Evolutionary conservation across 768 basidiomycete genomes (phyloP), one percentile per base, ranked within the genome.

Genomic region (Boletus rubroflammeus): DNA sequence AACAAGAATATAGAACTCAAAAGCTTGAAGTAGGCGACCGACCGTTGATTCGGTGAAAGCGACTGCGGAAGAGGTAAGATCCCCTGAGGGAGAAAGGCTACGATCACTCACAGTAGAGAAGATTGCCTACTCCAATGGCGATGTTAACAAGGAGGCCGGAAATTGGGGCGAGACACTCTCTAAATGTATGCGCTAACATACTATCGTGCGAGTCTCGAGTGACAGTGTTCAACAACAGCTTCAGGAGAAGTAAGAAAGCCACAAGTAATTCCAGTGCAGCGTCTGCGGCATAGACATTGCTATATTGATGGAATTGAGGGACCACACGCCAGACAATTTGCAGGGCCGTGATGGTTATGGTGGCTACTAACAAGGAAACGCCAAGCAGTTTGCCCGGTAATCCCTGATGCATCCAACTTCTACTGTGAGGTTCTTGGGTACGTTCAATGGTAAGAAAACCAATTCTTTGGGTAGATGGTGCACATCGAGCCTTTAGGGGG

Each of bases 391-490:
- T 64, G 21, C 87, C 86, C 13, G 77, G 57, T 25, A 74, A 44
- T 3, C 87, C 84, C 86, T 83, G 88, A 40, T 81, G 78, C 53
- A 65, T 59, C 89, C 88, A 90, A 62, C 75, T 79, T 19, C 79
- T 85, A 55, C 81, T 83, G 60, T 88, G 85, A 42, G 57, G 54
- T 51, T 54, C 54, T 13, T 55, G 49, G 46, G 57, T 59, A 44
- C 57, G 44, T 35, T 62, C 52, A 6, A 67, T 45, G 23, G 32
- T 19, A 29, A 62, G 51, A 51, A 64, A 62, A 26, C 53, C 63
- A 49, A 51, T 19, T 41, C 35, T 44, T 47, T 48, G 25, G 60
- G 59, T 19, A 53, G 66, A 17, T 56, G 63, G 53, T 79, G 81
- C 39, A 41, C 51, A 55, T 15, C 46, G 29, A 23, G 41, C 49